Percentiles rank a stretch among this genome's conserved stretches.
Evolutionary conservation across 306 rosid genomes (phyloP).

Genomic region (Datisca glomerata): DNA sequence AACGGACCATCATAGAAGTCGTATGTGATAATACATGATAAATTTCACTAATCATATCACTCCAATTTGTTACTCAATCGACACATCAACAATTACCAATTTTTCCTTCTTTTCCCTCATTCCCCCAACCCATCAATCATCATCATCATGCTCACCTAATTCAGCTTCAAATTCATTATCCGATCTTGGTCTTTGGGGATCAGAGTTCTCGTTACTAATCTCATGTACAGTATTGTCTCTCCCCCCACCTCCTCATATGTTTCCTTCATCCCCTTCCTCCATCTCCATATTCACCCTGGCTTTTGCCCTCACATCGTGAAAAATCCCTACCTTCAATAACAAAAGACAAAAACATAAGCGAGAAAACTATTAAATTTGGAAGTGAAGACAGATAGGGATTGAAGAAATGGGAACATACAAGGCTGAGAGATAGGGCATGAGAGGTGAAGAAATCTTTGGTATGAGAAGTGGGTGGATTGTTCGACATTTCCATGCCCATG

Average conservation of each 20-base stretch:
- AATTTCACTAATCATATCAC: too few relatives aligned
- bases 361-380: background rate
- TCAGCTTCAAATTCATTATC: slow-evolving; percentile 68
- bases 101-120: slow-evolving; percentile 52
- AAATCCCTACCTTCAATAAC: slow-evolving; percentile 64
- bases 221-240: slow-evolving; percentile 43
- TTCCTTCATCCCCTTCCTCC: slow-evolving; percentile 83
- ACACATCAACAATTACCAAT: too few relatives aligned
- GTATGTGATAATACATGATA: too few relatives aligned
- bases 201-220: slow-evolving; percentile 77
- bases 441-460: slow-evolving; percentile 80
- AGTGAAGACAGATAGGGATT: background rate
- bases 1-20: too few relatives aligned
- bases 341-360: background rate
- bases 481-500: slow-evolving; percentile 92
- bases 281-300: slow-evolving; percentile 33
- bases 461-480: slow-evolving; percentile 62
- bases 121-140: slow-evolving; percentile 24
- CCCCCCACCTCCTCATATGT: slow-evolving; percentile 40
- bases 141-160: slow-evolving; percentile 45
- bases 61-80: too few relatives aligned
- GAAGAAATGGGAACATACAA: slow-evolving; percentile 20
- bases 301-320: slow-evolving; percentile 38
- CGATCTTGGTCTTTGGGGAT: slow-evolving; percentile 69
- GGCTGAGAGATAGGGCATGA: slow-evolving; percentile 93